These are phyloP conservation scores for Salicornia ramosissima DNA, from an alignment of 148 eudicot genomes.

Conservation along the genomic window DNA sequence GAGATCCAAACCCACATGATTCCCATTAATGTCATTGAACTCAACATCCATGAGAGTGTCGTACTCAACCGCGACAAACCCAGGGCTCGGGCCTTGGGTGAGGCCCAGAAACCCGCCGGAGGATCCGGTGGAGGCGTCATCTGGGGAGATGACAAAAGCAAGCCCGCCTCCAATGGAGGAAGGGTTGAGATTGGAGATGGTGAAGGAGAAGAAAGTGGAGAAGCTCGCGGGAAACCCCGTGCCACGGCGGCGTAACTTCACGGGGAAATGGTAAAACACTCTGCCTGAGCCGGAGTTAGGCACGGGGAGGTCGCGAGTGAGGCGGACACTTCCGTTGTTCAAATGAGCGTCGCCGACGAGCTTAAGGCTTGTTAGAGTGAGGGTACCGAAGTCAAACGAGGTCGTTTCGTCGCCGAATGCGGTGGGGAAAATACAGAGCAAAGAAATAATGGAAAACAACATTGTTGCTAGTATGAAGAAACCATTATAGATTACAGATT, in stretches of 20 bases:
- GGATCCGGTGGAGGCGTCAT: conserved; percentile 37
- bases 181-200: conserved; percentile 56
- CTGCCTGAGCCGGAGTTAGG: conserved; percentile 78
- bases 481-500: neutral
- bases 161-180: conserved; percentile 82
- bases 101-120: conserved; percentile 55
- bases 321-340: conserved; percentile 50
- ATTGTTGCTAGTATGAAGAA: neutral
- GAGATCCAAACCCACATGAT: conserved; percentile 82
- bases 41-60: conserved; percentile 82
- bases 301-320: conserved; percentile 66
- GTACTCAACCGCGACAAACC: conserved; percentile 72
- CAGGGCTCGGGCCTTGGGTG: conserved; percentile 21
- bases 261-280: conserved; percentile 49
- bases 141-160: conserved; percentile 62
- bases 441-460: conserved; percentile 9
- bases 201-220: conserved; percentile 68
- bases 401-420: conserved; percentile 24
- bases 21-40: conserved; percentile 66
- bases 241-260: conserved; percentile 37
- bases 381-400: conserved; percentile 62
- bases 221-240: conserved; percentile 35
- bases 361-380: conserved; percentile 54
- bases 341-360: conserved; percentile 83
- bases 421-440: neutral